Evolutionary conservation across 345 rosid genomes (phyloP).

Genomic region (Hypericum androsaemum): DNA sequence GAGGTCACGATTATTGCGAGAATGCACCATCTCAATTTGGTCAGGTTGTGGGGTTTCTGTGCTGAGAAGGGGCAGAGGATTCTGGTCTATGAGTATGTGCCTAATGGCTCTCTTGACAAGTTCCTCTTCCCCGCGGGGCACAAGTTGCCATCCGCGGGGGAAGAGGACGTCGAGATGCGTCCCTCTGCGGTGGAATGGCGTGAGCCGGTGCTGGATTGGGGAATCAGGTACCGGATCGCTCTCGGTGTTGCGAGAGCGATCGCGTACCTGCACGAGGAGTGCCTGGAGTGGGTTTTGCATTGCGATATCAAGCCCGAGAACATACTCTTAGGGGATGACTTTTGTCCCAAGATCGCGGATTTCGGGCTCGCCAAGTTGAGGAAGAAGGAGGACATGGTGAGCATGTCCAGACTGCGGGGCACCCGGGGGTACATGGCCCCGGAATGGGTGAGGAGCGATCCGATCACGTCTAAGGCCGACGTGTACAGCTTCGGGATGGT

Average conservation of each 20-base stretch:
- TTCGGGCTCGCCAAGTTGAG: conserved; percentile 43
- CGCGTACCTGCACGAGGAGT: conserved; percentile 25
- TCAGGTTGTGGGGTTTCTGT: conserved; percentile 26
- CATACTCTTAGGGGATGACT: conserved; percentile 23
- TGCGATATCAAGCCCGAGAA: conserved; percentile 28
- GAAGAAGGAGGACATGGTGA: conserved; percentile 58
- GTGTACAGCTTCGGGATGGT: conserved; percentile 77
- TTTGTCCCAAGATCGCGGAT: conserved; percentile 25
- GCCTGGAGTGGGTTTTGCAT: conserved; percentile 28
- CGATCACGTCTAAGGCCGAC: conserved; percentile 50
- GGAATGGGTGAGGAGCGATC: conserved; percentile 51
- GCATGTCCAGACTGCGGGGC: conserved; percentile 56
- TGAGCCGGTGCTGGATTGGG: conserved; percentile 24
- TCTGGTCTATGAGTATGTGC: conserved; percentile 25
- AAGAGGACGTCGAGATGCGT: conserved; percentile 12
- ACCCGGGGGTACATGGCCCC: conserved; percentile 75
- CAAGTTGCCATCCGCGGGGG: not conserved
- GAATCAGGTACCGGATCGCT: conserved; percentile 21
- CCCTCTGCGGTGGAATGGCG: not conserved
- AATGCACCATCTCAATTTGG: conserved; percentile 28
- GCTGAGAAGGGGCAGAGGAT: conserved; percentile 27
- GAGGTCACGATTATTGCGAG: conserved; percentile 27
- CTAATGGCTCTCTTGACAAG: conserved; percentile 23
- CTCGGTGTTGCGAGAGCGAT: conserved; percentile 27
- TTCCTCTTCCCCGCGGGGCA: conserved; percentile 28